Evolutionary conservation across 805 yeast genomes (phyloP), one percentile per base, ranked within the genome.

Genomic region (Scheffersomyces amazonensis): DNA sequence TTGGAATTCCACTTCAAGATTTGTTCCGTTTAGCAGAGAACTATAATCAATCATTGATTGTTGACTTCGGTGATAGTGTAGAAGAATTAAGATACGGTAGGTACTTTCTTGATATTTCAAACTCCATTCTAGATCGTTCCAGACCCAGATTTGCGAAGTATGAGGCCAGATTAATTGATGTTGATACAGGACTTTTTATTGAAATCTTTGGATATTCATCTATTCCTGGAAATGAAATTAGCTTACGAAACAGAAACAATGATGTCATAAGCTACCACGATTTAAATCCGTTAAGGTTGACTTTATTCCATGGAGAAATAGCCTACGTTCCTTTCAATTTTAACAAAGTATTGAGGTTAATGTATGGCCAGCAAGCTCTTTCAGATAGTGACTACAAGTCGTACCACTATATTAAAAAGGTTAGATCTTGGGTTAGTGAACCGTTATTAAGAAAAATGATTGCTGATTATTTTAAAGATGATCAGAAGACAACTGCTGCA

Each of bases 111-210:
- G 70, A 64, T 42, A 53, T 58, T 36, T 58, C 63, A 1, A 43
- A 60, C 8, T 60, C 46, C 32, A 54, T 64, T 23, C 50, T 62
- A 24, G 53, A 47, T 27, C 44, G 65, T 23, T 40, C 27, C 9
- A 65, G 64, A 39, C 73, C 69, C n/a, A 68, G 70, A 41, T 52
- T 57, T 40, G 75, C 76, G 48, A 70, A 69, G 29, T 75, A 76
- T 34, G 81, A 77, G 53, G 81, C 80, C 1, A 55, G 81, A 17
- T 72, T 74, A 40, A 71, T 76, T 20, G 81, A 77, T 46, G 59
- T 73, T 4, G 69, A 66, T 35, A 66, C 78, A 10, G 74, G 73
- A 1, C 47, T 62, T 32, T 68, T 66, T 42, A 62, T 69, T 29
- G 73, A 69, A 40, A 70, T 60, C 30, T 68, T 73, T 5, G 73